These are phyloP conservation scores for Colletotrichum camelliae DNA, from an alignment of 2,329 filamentous ascomycete genomes.

Conservation along the genomic window DNA sequence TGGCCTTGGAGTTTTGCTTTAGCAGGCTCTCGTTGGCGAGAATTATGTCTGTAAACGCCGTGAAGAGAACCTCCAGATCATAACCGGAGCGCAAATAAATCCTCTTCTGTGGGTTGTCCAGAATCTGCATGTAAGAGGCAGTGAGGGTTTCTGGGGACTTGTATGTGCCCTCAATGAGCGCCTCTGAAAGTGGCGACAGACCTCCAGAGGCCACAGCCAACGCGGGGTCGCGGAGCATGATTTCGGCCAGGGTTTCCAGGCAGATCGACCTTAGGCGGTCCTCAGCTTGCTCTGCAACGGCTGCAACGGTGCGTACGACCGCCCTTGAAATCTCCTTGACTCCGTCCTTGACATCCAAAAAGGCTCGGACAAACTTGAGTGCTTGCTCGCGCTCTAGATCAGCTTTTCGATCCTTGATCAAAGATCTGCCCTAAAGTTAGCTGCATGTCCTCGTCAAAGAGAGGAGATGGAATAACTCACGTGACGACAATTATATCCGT, in stretches of 20 bases:
- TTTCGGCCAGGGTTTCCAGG: constrained; percentile 89
- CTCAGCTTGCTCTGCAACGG: constrained; percentile 87
- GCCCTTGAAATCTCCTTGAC: constrained; percentile 85
- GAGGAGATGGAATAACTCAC: constrained; percentile 34
- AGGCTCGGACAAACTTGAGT: constrained; percentile 93
- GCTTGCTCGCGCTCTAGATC: constrained; percentile 97
- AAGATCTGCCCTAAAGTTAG: constrained; percentile 56
- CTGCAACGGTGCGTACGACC: constrained; percentile 87
- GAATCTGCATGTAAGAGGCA: constrained; percentile 84
- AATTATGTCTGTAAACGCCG: constrained; percentile 86
- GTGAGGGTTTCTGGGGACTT: constrained; percentile 90
- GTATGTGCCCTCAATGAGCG: constrained; percentile 88
- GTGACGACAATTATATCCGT: constrained; percentile 92
- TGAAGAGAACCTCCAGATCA: constrained; percentile 88
- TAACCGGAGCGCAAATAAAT: constrained; percentile 87
- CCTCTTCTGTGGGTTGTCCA: constrained; percentile 83
- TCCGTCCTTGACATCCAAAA: constrained; percentile 93
- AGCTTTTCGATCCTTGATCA: constrained; percentile 96
- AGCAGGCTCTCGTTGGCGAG: constrained; percentile 65
- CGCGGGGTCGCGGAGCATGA: constrained; percentile 84
- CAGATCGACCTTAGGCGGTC: constrained; percentile 90
- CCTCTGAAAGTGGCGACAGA: constrained; percentile 86
- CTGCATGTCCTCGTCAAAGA: neutral
- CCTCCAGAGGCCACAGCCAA: constrained; percentile 85
- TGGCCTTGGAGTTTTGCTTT: constrained; percentile 90